Percentiles rank a stretch among this genome's conserved stretches.
phyloP scores from a whole-genome alignment of 306 rosid genomes.

The Cucurbita maxima region DNA sequence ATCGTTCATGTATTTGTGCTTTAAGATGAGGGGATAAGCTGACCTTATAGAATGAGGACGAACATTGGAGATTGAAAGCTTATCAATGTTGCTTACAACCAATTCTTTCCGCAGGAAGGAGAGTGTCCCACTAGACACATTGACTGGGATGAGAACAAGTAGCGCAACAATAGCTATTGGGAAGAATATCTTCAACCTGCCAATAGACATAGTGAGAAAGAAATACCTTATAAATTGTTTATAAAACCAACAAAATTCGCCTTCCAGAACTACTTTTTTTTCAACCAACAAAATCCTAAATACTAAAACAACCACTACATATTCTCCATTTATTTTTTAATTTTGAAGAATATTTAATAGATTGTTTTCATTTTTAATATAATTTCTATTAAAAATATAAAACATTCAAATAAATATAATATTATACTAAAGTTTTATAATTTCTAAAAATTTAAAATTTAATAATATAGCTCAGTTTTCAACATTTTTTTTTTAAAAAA shows the following conservation, averaged over 20 bases:
- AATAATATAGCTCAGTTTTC: too few relatives aligned
- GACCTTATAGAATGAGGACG: constrained; percentile 65
- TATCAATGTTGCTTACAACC: constrained; percentile 82
- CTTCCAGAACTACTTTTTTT: background rate
- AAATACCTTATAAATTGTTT: background rate
- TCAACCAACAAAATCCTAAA: too few relatives aligned
- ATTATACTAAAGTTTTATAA: too few relatives aligned
- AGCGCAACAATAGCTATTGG: constrained; percentile 75
- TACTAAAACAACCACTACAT: too few relatives aligned
- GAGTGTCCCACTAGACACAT: constrained; percentile 74
- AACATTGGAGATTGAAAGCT: constrained; percentile 91
- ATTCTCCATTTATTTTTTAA: too few relatives aligned
- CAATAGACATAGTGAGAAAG: background rate
- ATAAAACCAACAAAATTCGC: background rate
- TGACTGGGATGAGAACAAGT: constrained; percentile 77
- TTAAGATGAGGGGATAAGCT: background rate
- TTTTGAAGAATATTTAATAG: too few relatives aligned
- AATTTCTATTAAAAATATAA: too few relatives aligned
- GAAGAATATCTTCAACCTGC: constrained; percentile 74
- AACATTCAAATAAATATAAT: too few relatives aligned
- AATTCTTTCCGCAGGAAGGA: constrained; percentile 63
- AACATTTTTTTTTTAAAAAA: too few relatives aligned
- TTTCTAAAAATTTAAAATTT: too few relatives aligned
- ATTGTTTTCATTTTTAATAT: too few relatives aligned
- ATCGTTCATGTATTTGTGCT: background rate